phyloP scores from a whole-genome alignment of 495 filamentous ascomycete genomes.

The Chaetomium tenue region DNA sequence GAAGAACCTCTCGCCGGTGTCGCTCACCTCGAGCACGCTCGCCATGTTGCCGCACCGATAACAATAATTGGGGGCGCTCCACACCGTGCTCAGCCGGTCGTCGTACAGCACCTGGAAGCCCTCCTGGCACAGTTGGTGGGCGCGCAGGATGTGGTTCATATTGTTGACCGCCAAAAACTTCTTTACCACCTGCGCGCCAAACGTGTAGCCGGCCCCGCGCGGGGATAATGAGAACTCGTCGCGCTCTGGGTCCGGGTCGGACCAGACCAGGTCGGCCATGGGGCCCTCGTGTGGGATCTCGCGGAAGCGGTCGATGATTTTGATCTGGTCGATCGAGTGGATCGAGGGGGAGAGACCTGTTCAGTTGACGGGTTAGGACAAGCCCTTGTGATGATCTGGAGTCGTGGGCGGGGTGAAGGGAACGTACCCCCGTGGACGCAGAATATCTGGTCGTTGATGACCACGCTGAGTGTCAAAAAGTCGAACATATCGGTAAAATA shows the following conservation, averaged over 20 bases:
- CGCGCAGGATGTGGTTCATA: conserved; percentile 94
- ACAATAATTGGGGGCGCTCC: conserved; percentile 97
- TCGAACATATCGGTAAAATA: conserved; percentile 99
- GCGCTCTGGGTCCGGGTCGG: conserved; percentile 89
- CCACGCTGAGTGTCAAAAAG: conserved; percentile 91
- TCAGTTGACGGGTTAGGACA: too few relatives aligned
- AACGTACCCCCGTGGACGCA: conserved; percentile 83
- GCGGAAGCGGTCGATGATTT: conserved; percentile 96
- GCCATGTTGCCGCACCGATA: conserved; percentile 97
- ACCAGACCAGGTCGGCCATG: conserved; percentile 99
- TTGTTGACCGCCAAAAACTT: conserved; percentile 96
- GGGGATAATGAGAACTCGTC: conserved; percentile 96
- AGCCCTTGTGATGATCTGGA: background rate
- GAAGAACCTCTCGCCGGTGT: conserved; percentile 86
- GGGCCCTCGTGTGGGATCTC: conserved; percentile 98
- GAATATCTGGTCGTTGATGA: conserved; percentile 98
- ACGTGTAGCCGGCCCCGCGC: conserved; percentile 92
- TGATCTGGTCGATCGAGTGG: conserved; percentile 98
- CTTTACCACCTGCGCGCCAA: conserved; percentile 93
- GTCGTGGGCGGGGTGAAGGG: background rate
- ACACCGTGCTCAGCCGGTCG: conserved; percentile 89
- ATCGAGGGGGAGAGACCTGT: conserved; percentile 86
- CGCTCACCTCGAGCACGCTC: conserved; percentile 91
- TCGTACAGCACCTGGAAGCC: conserved; percentile 95
- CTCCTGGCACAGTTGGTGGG: conserved; percentile 96